Evolutionary conservation across 495 filamentous ascomycete genomes (phyloP).

Genomic region (Sordaria brevicollis): DNA sequence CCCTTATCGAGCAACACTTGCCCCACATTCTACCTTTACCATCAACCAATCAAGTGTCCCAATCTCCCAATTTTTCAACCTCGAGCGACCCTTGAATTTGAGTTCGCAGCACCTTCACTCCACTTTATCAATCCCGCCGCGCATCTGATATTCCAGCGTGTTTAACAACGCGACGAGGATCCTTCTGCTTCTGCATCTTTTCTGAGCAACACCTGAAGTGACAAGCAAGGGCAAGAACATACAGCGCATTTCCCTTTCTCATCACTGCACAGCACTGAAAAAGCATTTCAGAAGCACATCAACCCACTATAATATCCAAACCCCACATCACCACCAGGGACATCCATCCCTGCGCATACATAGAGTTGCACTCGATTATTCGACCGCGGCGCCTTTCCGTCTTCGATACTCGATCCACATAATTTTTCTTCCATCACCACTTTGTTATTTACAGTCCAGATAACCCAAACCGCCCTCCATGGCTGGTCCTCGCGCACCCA

Average conservation of each 20-base stretch:
- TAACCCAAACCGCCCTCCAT: conserved; percentile 10
- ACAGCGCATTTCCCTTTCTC: neutral
- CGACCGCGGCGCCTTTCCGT: neutral
- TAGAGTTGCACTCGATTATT: neutral
- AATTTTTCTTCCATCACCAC: neutral
- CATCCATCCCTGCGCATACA: neutral
- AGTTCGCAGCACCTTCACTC: neutral
- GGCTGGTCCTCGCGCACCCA: conserved; percentile 23
- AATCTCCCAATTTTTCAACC: conserved; percentile 1
- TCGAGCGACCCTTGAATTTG: neutral
- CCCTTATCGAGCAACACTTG: neutral
- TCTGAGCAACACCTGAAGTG: neutral
- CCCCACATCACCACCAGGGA: neutral
- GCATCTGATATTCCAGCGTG: neutral
- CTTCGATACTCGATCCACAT: neutral
- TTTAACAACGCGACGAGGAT: neutral
- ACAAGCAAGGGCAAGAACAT: neutral
- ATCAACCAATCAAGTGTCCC: conserved; percentile 1
- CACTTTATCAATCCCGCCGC: neutral
- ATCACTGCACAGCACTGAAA: too few species aligned
- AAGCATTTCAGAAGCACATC: neutral
- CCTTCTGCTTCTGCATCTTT: neutral
- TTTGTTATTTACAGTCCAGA: neutral
- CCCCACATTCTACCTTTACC: neutral
- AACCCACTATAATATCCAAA: neutral